Evolutionary conservation across 495 filamentous ascomycete genomes (phyloP).

Genomic region (Ramalina intermedia): DNA sequence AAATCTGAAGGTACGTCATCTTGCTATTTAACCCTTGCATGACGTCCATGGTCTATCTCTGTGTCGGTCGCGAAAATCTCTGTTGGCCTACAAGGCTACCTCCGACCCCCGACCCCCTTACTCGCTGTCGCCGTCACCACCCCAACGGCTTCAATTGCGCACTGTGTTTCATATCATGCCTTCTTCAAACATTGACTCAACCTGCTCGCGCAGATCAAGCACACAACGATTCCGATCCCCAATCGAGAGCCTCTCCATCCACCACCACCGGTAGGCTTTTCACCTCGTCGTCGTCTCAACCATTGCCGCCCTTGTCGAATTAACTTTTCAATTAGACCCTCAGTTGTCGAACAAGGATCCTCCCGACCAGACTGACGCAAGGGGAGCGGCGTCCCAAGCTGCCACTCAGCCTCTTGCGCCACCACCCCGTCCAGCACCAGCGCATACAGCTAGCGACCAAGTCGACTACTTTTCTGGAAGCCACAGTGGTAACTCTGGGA

Average conservation of each 20-base stretch:
- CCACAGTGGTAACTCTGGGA: conserved; percentile 18
- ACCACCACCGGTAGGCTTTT: conserved; percentile 17
- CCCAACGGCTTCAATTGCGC: conserved; percentile 16
- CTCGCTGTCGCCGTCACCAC: conserved; percentile 2
- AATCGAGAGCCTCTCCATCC: conserved; percentile 13
- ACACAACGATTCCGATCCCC: conserved; percentile 8
- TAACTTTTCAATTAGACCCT: conserved; percentile 23
- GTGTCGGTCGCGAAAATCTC: neutral
- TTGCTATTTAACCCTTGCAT: conserved; percentile 7
- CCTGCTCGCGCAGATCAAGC: conserved; percentile 13
- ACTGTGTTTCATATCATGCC: neutral
- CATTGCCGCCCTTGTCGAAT: neutral
- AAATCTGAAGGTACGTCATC: conserved; percentile 32
- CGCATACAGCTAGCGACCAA: conserved; percentile 37
- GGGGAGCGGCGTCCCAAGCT: conserved; percentile 21
- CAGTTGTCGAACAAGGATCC: conserved; percentile 26
- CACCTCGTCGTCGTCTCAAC: neutral
- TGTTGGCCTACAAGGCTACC: neutral
- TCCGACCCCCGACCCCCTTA: conserved; percentile 5
- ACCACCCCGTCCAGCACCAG: conserved; percentile 53
- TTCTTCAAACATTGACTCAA: neutral
- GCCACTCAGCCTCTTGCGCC: conserved; percentile 54
- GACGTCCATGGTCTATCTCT: conserved; percentile 17
- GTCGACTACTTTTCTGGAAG: conserved; percentile 65
- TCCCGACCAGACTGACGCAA: conserved; percentile 28